phyloP scores from a whole-genome alignment of 495 filamentous ascomycete genomes.

The Bombardia bombarda region DNA sequence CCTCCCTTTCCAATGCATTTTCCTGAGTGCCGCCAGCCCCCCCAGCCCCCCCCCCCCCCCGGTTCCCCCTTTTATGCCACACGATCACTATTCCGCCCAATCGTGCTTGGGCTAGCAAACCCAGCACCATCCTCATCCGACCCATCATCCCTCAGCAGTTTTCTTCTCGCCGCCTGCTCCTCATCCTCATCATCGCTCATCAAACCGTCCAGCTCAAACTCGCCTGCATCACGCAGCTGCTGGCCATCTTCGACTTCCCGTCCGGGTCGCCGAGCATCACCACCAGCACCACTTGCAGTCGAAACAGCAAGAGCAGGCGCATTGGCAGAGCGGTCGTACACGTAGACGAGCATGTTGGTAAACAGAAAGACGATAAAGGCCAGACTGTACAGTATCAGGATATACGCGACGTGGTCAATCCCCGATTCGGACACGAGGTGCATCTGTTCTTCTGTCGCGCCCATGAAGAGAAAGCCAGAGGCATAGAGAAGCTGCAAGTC shows the following conservation, averaged over 20 bases:
- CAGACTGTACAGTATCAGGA: conserved; percentile 83
- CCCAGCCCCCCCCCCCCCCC: neutral
- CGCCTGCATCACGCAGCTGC: conserved; percentile 64
- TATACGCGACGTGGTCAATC: conserved; percentile 83
- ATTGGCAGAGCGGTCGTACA: conserved; percentile 57
- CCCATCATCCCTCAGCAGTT: conserved; percentile 24
- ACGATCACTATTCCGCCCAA: conserved; percentile 24
- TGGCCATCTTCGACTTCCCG: conserved; percentile 39
- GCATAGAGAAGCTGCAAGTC: conserved; percentile 84
- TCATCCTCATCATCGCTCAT: conserved; percentile 79
- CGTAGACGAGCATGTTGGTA: conserved; percentile 70
- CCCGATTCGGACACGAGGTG: conserved; percentile 57
- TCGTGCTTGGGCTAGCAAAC: conserved; percentile 29
- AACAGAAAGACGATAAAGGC: conserved; percentile 89
- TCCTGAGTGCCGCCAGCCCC: neutral
- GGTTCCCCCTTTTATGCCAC: conserved; percentile 4
- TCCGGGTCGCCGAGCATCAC: conserved; percentile 32
- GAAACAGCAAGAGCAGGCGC: conserved; percentile 13
- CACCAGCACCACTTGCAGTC: conserved; percentile 12
- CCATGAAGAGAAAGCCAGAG: conserved; percentile 95
- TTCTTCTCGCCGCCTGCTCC: conserved; percentile 31
- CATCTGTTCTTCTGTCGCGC: conserved; percentile 96
- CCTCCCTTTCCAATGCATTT: neutral
- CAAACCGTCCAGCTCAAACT: conserved; percentile 84
- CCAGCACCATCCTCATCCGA: conserved; percentile 23